Base-by-base conservation (phyloP, 2,329 filamentous ascomycete species). In the Pseudogymnoascus sp. region DNA sequence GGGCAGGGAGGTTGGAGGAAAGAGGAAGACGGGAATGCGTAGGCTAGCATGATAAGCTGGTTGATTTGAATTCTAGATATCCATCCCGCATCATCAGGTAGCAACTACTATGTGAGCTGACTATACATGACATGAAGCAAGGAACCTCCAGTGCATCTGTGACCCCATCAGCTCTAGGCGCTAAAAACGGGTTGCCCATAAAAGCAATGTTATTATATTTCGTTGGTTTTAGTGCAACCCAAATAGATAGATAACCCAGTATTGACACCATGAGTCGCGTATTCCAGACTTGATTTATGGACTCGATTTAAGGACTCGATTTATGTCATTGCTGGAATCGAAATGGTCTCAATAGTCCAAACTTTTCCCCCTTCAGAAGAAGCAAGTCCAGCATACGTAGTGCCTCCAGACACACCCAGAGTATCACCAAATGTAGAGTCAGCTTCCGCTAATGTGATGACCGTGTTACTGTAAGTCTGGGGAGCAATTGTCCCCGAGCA, bases 1-100 rank as follows among this genome's bases (percentile, higher is more conserved):
- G 76, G 89, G 90, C 10, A 88, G 89, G 70, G 93, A 97, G 77
- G 91, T 97, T 4, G 86, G 89, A 63, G 95, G 95, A n/a, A 95
- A 96, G 79, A 77, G 85, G 69, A 88, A 87, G 76, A 77, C 83
- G 65, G 80, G 77, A 11, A 86, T 84, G 78, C 77, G 82, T 71
- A 88, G 85, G 77, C 17, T 56, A 21, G 50, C 50, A 10, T 56
- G 29, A 56, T 56, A 33, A 15, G 29, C 5, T 15, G 50, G 50
- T 21, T 56, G 50, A 4, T 35, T 56, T 35, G 1, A 15, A 33
- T 33, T 56, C 5, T 56, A 35, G 15, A 21, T 15, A 21, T 15
- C 17, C 50, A 56, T 17, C 17, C 50, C 5, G 3, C 17, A 56
- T 56, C 46, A 33, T 29, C 23, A 53, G 26, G 2, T 21, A 17